A percentile compares a stretch with the other conserved stretches of the same genome.
These are phyloP conservation scores for Eucalyptus pumila DNA, from an alignment of 345 rosid species.

Conservation along the genomic window DNA sequence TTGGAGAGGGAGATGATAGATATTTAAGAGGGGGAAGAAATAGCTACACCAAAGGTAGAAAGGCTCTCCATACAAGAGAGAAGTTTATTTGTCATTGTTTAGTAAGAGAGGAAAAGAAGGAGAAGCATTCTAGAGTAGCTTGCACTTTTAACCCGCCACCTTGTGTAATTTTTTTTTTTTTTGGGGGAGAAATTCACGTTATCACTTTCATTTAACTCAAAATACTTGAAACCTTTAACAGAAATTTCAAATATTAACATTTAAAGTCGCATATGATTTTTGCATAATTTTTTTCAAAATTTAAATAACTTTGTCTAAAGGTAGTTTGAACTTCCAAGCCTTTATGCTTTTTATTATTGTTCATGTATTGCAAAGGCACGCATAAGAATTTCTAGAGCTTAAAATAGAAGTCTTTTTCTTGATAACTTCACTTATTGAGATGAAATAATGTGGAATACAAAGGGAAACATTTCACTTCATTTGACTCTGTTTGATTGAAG, in stretches of 20 bases:
- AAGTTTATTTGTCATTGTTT: too few relatives aligned
- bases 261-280: neutral
- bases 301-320: neutral
- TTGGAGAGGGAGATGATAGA: too few relatives aligned
- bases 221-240: neutral
- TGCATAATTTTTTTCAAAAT: neutral
- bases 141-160: neutral
- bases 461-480: neutral
- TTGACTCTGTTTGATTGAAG: neutral
- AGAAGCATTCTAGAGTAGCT: neutral
- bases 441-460: neutral
- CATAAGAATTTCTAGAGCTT: neutral
- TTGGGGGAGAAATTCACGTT: neutral
- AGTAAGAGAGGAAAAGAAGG: neutral
- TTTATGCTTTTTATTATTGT: neutral
- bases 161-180: neutral
- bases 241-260: neutral
- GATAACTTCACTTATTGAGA: neutral
- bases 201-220: neutral
- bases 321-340: neutral
- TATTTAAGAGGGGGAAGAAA: too few relatives aligned
- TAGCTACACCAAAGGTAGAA: too few relatives aligned
- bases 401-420: neutral
- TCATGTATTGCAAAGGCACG: neutral
- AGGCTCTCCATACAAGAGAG: too few relatives aligned